Base-by-base conservation (phyloP, 2,329 filamentous ascomycete genomes). In the Ustulina deusta region DNA sequence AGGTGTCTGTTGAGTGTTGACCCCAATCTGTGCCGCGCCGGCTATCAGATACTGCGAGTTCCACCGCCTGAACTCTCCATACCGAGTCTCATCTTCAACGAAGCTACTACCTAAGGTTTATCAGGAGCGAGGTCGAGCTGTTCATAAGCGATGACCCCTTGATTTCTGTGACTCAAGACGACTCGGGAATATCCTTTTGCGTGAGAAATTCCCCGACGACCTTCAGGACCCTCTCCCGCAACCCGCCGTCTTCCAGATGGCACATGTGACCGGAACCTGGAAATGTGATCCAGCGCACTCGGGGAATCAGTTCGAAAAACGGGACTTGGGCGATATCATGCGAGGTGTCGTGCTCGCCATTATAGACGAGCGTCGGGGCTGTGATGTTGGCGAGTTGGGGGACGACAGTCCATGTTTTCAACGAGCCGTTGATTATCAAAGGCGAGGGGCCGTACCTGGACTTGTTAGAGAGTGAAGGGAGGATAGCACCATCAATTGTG, bases 321-420 rank as follows among this genome's bases (percentile, higher is more conserved):
- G 72, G 72, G 4, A 65, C 69, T 54, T 76, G 72, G 6, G 68
- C 61, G 2, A 75, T 68, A 32, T 75, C 69, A 22, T 75, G 70
- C 13, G 71, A 75, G 0, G 71, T 76, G 54, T 76, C 73, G 57
- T 72, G 72, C 25, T 75, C 74, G 25, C 71, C 70, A 29, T 74
- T 76, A 54, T 73, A 75, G 29, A 76, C 64, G 7, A 76, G 63
- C 10, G 73, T 75, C 6, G 71, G 66, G 5, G 49, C 71, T 7
- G 46, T 72, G 49, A 75, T 74, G 11, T 71, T 49, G 3, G 63
- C 57, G 7, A 75, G 73, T 29, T 63, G 69, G 1, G 73, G 56
- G 10, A 74, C 69, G 56, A 64, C 61, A 0, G 66, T 73, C 38
- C 38, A 40, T 7, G 6, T 15, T 9, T 17, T 40, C 13, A 40